Evolutionary conservation across 495 filamentous ascomycete genomes (phyloP).

Genomic region (Choiromyces venosus): DNA sequence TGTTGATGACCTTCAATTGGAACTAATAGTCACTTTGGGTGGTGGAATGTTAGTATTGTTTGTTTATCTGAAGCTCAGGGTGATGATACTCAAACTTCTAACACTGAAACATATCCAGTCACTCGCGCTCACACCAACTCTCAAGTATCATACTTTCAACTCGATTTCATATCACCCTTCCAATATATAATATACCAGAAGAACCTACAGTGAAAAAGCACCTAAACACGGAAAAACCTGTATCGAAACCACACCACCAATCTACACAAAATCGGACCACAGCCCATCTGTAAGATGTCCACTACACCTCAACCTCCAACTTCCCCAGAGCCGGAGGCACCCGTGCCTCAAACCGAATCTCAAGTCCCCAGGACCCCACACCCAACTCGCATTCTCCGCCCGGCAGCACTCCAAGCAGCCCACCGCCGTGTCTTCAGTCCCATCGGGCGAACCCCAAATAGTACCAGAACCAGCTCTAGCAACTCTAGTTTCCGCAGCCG

Average conservation of each 20-base stretch:
- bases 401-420: constrained; percentile 41
- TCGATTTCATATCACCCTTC: neutral
- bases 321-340: neutral
- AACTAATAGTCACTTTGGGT: neutral
- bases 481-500: neutral
- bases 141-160: neutral
- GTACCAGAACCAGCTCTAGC: neutral
- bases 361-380: constrained; percentile 59
- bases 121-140: neutral
- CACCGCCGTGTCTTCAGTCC: constrained; percentile 50
- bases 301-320: neutral
- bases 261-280: neutral
- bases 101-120: neutral
- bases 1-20: neutral
- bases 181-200: neutral
- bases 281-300: neutral
- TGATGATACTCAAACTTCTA: too few species aligned
- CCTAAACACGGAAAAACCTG: neutral
- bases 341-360: neutral
- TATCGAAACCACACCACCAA: neutral
- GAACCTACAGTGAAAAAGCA: neutral
- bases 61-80: neutral
- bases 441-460: constrained; percentile 40
- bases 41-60: neutral
- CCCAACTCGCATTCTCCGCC: constrained; percentile 53